Base-by-base conservation (phyloP, 805 yeast species). In the Cyberlindnera maritima region DNA sequence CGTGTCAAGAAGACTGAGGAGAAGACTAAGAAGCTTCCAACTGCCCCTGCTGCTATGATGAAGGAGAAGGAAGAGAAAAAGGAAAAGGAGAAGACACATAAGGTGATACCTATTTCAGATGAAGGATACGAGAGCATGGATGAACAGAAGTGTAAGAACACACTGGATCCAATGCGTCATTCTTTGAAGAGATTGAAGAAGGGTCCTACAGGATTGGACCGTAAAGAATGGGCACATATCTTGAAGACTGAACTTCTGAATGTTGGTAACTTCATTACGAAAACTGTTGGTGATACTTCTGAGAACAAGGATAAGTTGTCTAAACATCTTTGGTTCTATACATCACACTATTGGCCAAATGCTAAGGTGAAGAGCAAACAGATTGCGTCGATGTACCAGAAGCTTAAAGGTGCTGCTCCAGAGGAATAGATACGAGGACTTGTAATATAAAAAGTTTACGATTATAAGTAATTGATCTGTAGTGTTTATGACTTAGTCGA, bases 251-350 rank as follows among this genome's bases (percentile, higher is more conserved):
- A 88, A 57, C 70, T 88, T 50, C 63, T 82, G n/a, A 71, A 72
- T 9, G 83, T 89, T 39, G 96, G 96, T 25, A 81, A 83, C 53
- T 83, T 79, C 58, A 88, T 88, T 45, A 77, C 71, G 31, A 58
- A 65, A 43, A 66, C 66, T 34, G 71, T 70, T 19, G 47, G 48
- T 14, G 56, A 62, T 15, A 26, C 38, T 1, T 51, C 51, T 2
- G 57, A 58, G 3, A 69, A 69, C 19, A 60, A 69, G 25, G 71
- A 66, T 7, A 76, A 72, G 58, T 56, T 69, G 48, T 70, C 72
- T 47, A 83, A 77, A 61, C 94, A 88, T 58, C 66, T 89, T 49
- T 89, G 97, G 96, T 78, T 86, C 26, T 88, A 84, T 63, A 88
- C 94, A 4, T 75, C 90, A 18, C 76, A 79, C 44, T 89, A 81